Evolutionary conservation across 805 yeast genomes (phyloP), one percentile per base, ranked within the genome.

Genomic region (Candida easanensis): DNA sequence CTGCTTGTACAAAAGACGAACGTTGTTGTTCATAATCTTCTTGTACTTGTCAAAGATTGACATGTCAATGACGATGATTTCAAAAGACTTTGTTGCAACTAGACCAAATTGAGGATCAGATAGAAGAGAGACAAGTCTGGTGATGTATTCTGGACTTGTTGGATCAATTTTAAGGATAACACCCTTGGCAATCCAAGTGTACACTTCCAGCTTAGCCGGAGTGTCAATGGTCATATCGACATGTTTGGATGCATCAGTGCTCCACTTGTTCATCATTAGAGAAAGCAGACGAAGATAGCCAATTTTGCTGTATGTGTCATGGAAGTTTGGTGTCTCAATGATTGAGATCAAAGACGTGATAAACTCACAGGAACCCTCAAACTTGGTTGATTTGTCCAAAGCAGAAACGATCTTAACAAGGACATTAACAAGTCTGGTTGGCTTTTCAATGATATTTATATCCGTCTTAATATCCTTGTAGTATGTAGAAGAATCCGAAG

Each of bases 1-100:
- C 57, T 93, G 99, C 58, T 88, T 88, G 71, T 84, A 88, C 19
- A 93, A 69, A 35, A 76, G 62, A 45, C 85, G 76, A 16, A 84
- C 75, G 46, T 81, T 78, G 42, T 84, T 71, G 49, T 79, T 79
- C 48, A 71, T 30, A 56, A 60, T 51, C 58, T 70, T 62, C 48
- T 66, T 69, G 35, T 50, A 73, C 54, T 77, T 79, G 36, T 71
- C 65, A 42, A 84, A 77, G 5, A 84, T 65, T 15, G 77, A 75
- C 38, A 85, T 71, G 52, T 88, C 90, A n/a, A 80, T 69, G 23
- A 86, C 76, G 16, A 88, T 57, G 3, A 88, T 69, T 32, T 80
- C 85, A 39, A 86, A 74, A 4, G 83, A 70, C 44, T 68, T 75
- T 1, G 89, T 70, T 11, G 61, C 53, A 1, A 42, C 31, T 3